A percentile compares a stretch with the other conserved stretches of the same genome.
Conservation (phyloP, 2,329 filamentous ascomycete genomes). For the Beauveria sp. region DNA sequence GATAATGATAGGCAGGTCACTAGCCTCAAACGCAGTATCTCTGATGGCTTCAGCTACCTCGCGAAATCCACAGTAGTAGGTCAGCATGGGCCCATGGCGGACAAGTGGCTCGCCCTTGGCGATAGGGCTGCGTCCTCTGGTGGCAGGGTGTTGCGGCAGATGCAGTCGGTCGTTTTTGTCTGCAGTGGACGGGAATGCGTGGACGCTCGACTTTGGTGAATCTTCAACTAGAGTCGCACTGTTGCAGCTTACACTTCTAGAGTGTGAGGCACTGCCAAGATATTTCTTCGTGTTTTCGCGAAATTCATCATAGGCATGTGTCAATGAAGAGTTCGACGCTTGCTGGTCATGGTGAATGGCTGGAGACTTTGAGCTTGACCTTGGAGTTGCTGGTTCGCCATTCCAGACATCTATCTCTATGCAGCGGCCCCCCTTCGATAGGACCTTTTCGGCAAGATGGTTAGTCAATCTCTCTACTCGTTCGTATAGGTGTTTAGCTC, state of each 20-base stretch:
- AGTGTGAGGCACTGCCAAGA: conserved; percentile 26
- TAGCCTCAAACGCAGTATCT: conserved; percentile 69
- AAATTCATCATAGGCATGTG: conserved; percentile 26
- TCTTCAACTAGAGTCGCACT: conserved; percentile 24
- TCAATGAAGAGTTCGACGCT: conserved; percentile 37
- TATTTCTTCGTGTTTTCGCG: conserved; percentile 20
- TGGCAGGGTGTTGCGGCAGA: conserved; percentile 17
- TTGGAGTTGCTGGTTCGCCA: conserved; percentile 42
- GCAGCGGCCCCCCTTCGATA: conserved; percentile 73
- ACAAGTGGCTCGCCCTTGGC: conserved; percentile 65
- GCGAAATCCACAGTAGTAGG: conserved; percentile 77
- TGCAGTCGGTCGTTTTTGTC: conserved; percentile 29
- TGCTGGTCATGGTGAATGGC: conserved; percentile 37
- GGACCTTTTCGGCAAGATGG: conserved; percentile 41
- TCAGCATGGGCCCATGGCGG: conserved; percentile 76
- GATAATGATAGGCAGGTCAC: conserved; percentile 76
- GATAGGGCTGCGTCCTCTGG: conserved; percentile 18
- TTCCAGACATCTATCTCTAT: conserved; percentile 97
- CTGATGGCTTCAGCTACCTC: conserved; percentile 76
- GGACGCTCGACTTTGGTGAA: conserved; percentile 24
- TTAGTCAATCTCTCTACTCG: not conserved
- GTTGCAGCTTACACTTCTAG: conserved; percentile 32
- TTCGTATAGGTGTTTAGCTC: conserved; percentile 22
- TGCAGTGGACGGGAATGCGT: conserved; percentile 20
- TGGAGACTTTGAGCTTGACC: conserved; percentile 28